Base-by-base conservation (phyloP, 306 rosid species). In the Cotoneaster glaucophyllus region DNA sequence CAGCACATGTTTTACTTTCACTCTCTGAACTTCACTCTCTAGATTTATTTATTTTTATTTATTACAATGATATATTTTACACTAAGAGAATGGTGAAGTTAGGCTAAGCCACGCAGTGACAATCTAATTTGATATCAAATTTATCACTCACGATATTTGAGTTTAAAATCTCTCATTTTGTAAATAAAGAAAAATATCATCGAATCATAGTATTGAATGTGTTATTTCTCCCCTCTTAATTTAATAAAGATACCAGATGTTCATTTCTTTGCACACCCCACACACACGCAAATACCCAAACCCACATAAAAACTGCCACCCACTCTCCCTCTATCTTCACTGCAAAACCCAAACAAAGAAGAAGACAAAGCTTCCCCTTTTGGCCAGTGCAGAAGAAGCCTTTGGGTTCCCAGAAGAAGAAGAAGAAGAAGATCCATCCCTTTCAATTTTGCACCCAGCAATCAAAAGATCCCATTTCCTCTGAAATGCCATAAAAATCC, bases 351-450 rank as follows among this genome's bases (percentile, higher is more conserved):
- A 44, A 41, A 44, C 77, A 67, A 73, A 17, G 5, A 73, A 70
- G 75, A 79, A 81, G 88, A 82, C 90, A 84, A 81, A 41, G 50
- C 74, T 74, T 52, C 32, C 44, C 73, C 72, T 75, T 65, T 64
- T 70, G 63, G 32, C 78, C 77, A 52, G 45, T 63, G 45, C 54
- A 50, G 54, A 37, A 31, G 31, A 29, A 6, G 24, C 48, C 80
- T 67, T 77, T 86, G 82, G 86, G 78, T 64, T 81, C 59, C 63
- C 39, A 28, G 74, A 5, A 53, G 57, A 18, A 50, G 56, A 11
- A 61, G 31, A 22, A 70, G 48, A 25, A 21, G 28, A 11, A 61
- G 68, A 48, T 48, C 53, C 53, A 32, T 65, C 69, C 12, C 26
- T 32, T 34, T 34, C 70, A 65, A 65, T 65, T n/a, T 65, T 8